Conservation (phyloP, 768 basidiomycete genomes). For the Pholiota molesta region DNA sequence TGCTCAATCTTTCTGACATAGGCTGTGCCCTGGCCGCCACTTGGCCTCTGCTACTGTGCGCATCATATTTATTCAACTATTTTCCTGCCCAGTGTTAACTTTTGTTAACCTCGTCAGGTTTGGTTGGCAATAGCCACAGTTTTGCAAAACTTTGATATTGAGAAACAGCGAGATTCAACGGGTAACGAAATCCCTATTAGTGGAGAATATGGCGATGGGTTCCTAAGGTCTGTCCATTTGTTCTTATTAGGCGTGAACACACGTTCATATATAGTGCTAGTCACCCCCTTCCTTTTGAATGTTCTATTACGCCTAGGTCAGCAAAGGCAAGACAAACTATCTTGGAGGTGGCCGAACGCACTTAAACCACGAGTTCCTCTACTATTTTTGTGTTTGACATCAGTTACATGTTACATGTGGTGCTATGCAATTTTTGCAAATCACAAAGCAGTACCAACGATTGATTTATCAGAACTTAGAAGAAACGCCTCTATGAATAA, state of each 20-base stretch:
- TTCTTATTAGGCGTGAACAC: neutral
- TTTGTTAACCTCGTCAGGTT: neutral
- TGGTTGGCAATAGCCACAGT: neutral
- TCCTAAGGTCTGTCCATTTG: neutral
- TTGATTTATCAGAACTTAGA: no score
- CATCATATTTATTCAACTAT: neutral
- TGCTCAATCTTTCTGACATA: neutral
- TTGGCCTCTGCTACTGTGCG: neutral
- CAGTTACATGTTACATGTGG: no score
- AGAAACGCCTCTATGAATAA: no score
- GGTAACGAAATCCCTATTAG: neutral
- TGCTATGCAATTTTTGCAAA: no score
- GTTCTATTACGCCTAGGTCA: conserved; percentile 5
- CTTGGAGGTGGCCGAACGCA: neutral
- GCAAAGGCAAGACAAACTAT: neutral
- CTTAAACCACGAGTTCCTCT: neutral
- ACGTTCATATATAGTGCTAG: neutral
- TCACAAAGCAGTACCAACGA: no score
- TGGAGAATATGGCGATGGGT: neutral
- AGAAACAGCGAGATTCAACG: neutral
- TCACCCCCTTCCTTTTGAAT: neutral
- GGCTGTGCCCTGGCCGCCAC: neutral
- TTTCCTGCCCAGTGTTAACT: neutral
- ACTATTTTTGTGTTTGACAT: no score
- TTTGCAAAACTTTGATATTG: neutral